Percentiles rank a stretch among this genome's conserved stretches.
These are phyloP conservation scores for Gracilariopsis chorda DNA, from an alignment of 23 red algal genomes.

Conservation along the genomic window DNA sequence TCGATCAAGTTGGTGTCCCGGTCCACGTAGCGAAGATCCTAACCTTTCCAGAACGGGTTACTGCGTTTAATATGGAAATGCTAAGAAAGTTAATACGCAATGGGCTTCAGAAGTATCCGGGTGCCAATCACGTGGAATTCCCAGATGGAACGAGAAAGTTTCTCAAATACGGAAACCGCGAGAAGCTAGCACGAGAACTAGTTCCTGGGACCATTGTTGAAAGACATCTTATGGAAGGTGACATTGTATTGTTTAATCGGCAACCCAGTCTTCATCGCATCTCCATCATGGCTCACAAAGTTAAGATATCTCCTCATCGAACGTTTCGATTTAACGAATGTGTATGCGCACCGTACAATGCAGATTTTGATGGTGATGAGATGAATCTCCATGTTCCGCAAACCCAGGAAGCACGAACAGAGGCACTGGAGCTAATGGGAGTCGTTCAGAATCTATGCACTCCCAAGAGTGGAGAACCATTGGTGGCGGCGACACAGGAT, in stretches of 20 bases:
- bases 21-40: constrained; percentile 71
- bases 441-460: constrained; percentile 83
- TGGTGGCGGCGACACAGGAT: constrained; percentile 98
- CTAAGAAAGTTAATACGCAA: constrained; percentile 60
- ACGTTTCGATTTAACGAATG: constrained; percentile 99
- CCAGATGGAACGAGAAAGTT: constrained; percentile 86
- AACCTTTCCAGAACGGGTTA: constrained; percentile 91
- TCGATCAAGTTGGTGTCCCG: constrained; percentile 94
- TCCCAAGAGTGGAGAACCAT: constrained; percentile 91
- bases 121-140: constrained; percentile 85
- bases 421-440: constrained; percentile 85
- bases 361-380: constrained; percentile 99
- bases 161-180: constrained; percentile 87
- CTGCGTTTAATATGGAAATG: constrained; percentile 74
- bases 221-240: constrained; percentile 90
- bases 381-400: constrained; percentile 99
- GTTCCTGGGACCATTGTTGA: constrained; percentile 74
- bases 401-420: constrained; percentile 93
- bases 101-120: constrained; percentile 86
- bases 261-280: constrained; percentile 96
- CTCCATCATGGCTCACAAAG: constrained; percentile 95
- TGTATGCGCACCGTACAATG: constrained; percentile 99
- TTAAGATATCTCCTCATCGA: constrained; percentile 80
- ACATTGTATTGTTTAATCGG: constrained; percentile 97
- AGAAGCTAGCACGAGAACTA: constrained; percentile 71